Evolutionary conservation across 2,329 filamentous ascomycete species (phyloP), one percentile per base, ranked within the genome.

Genomic region (Phialocephala sp.): DNA sequence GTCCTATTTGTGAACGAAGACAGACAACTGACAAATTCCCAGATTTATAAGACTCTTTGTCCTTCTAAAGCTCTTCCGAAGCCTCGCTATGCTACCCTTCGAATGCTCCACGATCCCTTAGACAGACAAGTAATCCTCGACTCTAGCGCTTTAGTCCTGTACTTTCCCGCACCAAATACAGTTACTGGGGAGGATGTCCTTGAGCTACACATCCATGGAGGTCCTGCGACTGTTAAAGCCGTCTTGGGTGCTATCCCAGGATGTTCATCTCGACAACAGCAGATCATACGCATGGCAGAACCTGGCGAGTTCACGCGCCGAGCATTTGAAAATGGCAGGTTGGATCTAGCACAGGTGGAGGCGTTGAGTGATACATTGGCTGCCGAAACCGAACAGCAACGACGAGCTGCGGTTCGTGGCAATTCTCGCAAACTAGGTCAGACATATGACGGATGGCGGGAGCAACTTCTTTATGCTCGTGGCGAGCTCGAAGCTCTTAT

Each of bases 401-500:
- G 94, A 18, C 90, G 90, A 4, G 87, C 94, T 1, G 94, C 94
- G 0, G 89, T 97, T 1, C 88, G 91, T 4, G 93, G 93, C 8
- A 88, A 88, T 36, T 91, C 88, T 3, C 89, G 89, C 24, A 79
- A 83, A 0, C 82, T 97, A 14, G 88, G 92, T 0, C 83, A 84
- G 66, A 88, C 88, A 20, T 99, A 99, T 77, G 93, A 97, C 71
- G 74, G 74, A 11, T 99, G 95, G 95, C 88, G 94, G 32, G 81
- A 86, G 69, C 83, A 88, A 69, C 80, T 99, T 20, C 82, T 98
- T 8, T 84, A 90, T 68, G 94, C 94, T 11, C 87, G 95, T 1
- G 95, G 93, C 11, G 94, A 98, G 79, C 84, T 99, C 45, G 95
- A 99, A 79, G 95, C 95, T 0, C 80, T 99, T 71, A 98, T 99